phyloP scores from a whole-genome alignment of 805 yeast genomes.

The Candida glaebosa region DNA sequence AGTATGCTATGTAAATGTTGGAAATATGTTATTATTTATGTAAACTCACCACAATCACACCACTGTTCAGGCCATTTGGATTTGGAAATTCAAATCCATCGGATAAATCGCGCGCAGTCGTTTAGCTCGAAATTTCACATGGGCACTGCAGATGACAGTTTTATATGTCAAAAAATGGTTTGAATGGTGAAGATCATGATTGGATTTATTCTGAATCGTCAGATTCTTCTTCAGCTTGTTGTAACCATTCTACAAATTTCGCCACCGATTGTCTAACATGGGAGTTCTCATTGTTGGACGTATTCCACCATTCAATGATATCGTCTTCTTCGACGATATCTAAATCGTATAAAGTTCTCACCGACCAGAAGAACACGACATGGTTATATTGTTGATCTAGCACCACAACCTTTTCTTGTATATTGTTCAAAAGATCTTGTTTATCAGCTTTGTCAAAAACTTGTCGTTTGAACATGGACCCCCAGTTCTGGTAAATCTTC shows the following conservation, averaged over 20 bases:
- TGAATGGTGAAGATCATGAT: slow-evolving; percentile 23
- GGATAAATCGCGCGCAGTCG: not conserved
- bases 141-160: not conserved
- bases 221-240: slow-evolving; percentile 64
- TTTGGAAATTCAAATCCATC: not conserved
- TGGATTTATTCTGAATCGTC: slow-evolving; percentile 24
- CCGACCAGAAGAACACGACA: slow-evolving; percentile 50
- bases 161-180: not conserved
- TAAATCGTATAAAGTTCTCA: slow-evolving; percentile 65
- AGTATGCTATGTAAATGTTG: not conserved
- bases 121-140: not conserved
- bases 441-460: slow-evolving; percentile 80
- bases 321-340: slow-evolving; percentile 83
- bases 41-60: slow-evolving; percentile 1
- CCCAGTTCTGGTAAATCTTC: slow-evolving; percentile 80
- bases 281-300: slow-evolving; percentile 29
- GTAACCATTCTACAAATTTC: slow-evolving; percentile 84
- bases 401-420: slow-evolving; percentile 44
- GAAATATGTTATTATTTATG: not conserved
- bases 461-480: slow-evolving; percentile 74
- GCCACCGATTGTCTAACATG: slow-evolving; percentile 55
- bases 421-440: slow-evolving; percentile 57
- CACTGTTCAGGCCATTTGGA: not conserved
- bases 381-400: slow-evolving; percentile 41
- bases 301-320: slow-evolving; percentile 80